Conservation (phyloP, 768 basidiomycete genomes). For the Kwoniella heveanensis region DNA sequence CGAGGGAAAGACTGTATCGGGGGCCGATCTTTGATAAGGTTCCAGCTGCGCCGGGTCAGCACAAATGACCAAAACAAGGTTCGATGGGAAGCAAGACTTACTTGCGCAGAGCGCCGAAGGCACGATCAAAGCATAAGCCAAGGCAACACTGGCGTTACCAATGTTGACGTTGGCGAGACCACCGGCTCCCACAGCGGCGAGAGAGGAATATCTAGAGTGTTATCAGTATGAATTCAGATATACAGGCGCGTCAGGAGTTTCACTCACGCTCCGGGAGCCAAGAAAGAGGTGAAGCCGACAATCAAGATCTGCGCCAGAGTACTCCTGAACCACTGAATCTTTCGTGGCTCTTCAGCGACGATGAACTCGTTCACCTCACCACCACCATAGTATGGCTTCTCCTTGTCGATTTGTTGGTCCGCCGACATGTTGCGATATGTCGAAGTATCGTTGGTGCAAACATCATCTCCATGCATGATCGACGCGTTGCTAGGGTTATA, state of each 20-base stretch:
- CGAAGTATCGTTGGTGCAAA: neutral
- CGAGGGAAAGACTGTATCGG: slow-evolving; percentile 10
- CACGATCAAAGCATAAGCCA: slow-evolving; percentile 21
- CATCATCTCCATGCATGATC: neutral
- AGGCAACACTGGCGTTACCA: slow-evolving; percentile 14
- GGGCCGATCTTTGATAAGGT: slow-evolving; percentile 9
- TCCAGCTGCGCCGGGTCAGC: neutral
- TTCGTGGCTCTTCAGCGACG: neutral
- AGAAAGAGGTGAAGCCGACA: slow-evolving; percentile 16
- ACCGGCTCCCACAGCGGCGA: slow-evolving; percentile 21
- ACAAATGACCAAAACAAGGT: neutral
- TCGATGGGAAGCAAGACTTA: neutral
- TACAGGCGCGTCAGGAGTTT: too few relatives aligned
- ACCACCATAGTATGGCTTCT: neutral
- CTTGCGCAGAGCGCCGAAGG: slow-evolving; percentile 10
- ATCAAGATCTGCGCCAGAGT: slow-evolving; percentile 17
- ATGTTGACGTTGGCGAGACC: slow-evolving; percentile 17
- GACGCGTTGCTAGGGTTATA: neutral
- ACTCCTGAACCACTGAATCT: slow-evolving; percentile 15
- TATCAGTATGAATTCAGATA: too few relatives aligned
- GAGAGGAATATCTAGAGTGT: slow-evolving; percentile 7
- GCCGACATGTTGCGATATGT: neutral
- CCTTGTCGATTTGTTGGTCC: neutral
- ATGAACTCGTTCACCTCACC: neutral
- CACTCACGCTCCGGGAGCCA: slow-evolving; percentile 18